A percentile compares a stretch with the other conserved stretches of the same genome.
Evolutionary conservation across 1,139 yeast genomes (phyloP).

Genomic region (Suhomyces choctaworum): DNA sequence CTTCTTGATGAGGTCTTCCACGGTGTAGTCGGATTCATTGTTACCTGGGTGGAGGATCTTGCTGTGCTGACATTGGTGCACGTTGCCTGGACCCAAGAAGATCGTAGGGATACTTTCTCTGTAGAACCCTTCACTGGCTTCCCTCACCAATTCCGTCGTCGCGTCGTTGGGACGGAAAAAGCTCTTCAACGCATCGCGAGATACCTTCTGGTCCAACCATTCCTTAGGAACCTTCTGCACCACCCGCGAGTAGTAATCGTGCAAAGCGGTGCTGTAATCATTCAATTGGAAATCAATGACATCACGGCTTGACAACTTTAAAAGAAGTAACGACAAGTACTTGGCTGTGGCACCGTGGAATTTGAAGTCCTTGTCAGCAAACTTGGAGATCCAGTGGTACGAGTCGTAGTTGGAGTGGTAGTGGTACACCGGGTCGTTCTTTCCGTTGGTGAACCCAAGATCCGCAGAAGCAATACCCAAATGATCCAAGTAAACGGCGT

Average conservation of each 20-base stretch:
- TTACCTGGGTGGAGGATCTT: constrained; percentile 14
- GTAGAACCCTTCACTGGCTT: constrained; percentile 26
- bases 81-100: constrained; percentile 26
- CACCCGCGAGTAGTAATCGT: constrained; percentile 31
- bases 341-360: constrained; percentile 60
- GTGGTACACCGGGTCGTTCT: constrained; percentile 51
- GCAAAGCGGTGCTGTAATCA: constrained; percentile 39
- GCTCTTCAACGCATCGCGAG: constrained; percentile 21
- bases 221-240: constrained; percentile 30
- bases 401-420: constrained; percentile 63
- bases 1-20: constrained; percentile 29
- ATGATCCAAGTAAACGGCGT: constrained; percentile 49
- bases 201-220: constrained; percentile 18
- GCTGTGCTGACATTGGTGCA: constrained; percentile 21
- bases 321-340: constrained; percentile 54
- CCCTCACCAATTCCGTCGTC: constrained; percentile 24
- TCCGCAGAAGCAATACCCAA: constrained; percentile 49
- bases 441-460: constrained; percentile 34
- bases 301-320: constrained; percentile 57
- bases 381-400: constrained; percentile 53
- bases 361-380: constrained; percentile 55
- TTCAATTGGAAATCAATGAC: constrained; percentile 40
- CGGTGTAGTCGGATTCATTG: constrained; percentile 23
- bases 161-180: constrained; percentile 18
- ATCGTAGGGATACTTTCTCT: constrained; percentile 17